These are phyloP conservation scores for Cornus kousa DNA, from an alignment of 148 eudicot genomes.

Conservation along the genomic window DNA sequence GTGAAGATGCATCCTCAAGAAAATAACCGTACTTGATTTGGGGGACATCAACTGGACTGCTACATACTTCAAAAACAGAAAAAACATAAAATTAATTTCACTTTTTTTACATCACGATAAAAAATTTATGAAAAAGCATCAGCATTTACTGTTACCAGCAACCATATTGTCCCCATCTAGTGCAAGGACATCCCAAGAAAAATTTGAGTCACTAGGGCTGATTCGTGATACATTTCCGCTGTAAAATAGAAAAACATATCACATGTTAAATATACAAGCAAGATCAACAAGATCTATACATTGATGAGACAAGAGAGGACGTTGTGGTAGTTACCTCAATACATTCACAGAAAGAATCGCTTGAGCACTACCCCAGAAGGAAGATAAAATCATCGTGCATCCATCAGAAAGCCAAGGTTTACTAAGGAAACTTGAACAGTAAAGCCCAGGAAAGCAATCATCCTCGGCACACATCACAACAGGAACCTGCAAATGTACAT, in stretches of 20 bases:
- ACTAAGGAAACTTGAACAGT: constrained; percentile 45
- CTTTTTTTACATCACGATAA: background rate
- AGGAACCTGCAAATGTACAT: constrained; percentile 56
- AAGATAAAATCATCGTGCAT: constrained; percentile 65
- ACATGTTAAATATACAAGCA: constrained; percentile 15
- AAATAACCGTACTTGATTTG: constrained; percentile 67
- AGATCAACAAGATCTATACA: background rate
- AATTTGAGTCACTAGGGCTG: constrained; percentile 53
- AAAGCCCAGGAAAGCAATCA: constrained; percentile 83
- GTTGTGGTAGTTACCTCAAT: constrained; percentile 46
- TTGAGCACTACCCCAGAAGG: constrained; percentile 78
- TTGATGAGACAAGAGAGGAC: constrained; percentile 12
- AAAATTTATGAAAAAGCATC: background rate
- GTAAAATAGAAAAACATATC: constrained; percentile 16
- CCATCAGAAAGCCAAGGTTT: constrained; percentile 97
- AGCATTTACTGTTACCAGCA: constrained; percentile 52
- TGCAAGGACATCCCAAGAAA: constrained; percentile 76
- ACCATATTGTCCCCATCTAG: constrained; percentile 78
- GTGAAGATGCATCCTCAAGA: constrained; percentile 37
- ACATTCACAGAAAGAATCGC: constrained; percentile 72
- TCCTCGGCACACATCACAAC: constrained; percentile 81
- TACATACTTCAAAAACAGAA: constrained; percentile 45
- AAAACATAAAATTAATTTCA: constrained; percentile 1
- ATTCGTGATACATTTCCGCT: constrained; percentile 70
- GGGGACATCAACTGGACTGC: constrained; percentile 74